Conservation (phyloP, 805 yeast genomes). For the Lipomyces chichibuensis region DNA sequence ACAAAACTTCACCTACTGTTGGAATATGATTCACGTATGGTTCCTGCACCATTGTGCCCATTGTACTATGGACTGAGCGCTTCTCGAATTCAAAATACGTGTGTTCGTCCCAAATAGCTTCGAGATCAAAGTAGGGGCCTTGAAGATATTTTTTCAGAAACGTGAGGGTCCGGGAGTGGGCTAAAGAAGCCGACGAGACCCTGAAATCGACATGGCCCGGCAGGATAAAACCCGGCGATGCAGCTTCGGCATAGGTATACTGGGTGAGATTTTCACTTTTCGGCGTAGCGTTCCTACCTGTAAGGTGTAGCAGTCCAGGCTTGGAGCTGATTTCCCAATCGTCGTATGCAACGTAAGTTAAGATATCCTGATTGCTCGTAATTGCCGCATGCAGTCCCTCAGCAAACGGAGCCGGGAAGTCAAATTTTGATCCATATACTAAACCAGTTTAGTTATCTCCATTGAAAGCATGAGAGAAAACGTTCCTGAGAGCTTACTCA, state of each 20-base stretch:
- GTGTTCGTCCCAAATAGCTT: neutral
- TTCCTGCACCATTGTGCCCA: slow-evolving; percentile 1
- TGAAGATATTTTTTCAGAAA: neutral
- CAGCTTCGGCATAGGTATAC: neutral
- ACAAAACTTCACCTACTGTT: neutral
- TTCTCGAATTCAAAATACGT: neutral
- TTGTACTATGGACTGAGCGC: neutral
- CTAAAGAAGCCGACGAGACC: neutral
- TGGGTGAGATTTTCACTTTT: neutral
- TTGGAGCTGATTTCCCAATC: slow-evolving; percentile 1
- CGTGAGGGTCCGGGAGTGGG: neutral
- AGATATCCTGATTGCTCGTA: neutral
- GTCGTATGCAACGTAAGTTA: neutral
- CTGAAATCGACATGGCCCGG: neutral
- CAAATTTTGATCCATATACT: neutral
- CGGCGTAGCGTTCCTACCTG: neutral
- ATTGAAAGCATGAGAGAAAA: neutral
- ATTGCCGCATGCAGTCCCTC: neutral
- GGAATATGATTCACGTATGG: neutral
- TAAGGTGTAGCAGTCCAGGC: neutral
- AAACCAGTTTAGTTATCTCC: neutral
- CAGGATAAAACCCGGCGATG: neutral
- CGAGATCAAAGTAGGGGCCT: neutral
- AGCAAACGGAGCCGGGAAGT: neutral
- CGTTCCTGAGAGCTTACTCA: neutral